Conservation (phyloP, 225 moss, liverwort and hornwort species). For the Pseudisothecium myosuroides region DNA sequence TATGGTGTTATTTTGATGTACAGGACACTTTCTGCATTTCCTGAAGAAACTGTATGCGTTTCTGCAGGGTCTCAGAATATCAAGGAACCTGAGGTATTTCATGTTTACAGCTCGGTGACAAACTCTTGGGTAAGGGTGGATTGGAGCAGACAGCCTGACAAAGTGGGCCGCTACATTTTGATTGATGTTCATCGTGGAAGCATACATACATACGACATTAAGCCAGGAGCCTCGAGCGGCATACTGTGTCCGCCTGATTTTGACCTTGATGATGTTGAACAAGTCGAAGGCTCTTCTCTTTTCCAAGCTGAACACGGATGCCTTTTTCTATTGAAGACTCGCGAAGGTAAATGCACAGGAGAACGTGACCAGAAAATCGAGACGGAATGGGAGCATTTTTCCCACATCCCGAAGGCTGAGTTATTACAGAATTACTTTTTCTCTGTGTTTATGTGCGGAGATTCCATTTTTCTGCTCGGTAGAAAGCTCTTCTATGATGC, state of each 20-base stretch:
- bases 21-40: neutral
- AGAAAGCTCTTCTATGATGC: neutral
- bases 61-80: conserved; percentile 4
- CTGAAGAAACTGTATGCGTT: neutral
- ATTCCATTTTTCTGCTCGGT: conserved; percentile 16
- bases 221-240: neutral
- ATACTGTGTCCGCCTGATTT: conserved; percentile 15
- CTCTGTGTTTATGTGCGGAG: conserved; percentile 4
- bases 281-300: conserved; percentile 11
- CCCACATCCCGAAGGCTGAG: conserved; percentile 1
- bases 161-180: conserved; percentile 15
- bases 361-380: neutral
- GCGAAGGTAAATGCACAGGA: neutral
- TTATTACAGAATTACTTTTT: conserved; percentile 17
- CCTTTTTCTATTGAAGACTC: conserved; percentile 10
- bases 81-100: neutral
- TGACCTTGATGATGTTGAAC: conserved; percentile 9
- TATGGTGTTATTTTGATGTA: neutral
- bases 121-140: conserved; percentile 4
- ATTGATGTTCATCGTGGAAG: conserved; percentile 9
- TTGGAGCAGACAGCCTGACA: neutral
- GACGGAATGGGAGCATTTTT: conserved; percentile 21
- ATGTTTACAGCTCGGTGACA: conserved; percentile 16
- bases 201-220: conserved; percentile 12
- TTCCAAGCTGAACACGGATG: conserved; percentile 6